These are phyloP conservation scores for Neospora caninum DNA, from an alignment of 169 alveolate species.

Conservation along the genomic window DNA sequence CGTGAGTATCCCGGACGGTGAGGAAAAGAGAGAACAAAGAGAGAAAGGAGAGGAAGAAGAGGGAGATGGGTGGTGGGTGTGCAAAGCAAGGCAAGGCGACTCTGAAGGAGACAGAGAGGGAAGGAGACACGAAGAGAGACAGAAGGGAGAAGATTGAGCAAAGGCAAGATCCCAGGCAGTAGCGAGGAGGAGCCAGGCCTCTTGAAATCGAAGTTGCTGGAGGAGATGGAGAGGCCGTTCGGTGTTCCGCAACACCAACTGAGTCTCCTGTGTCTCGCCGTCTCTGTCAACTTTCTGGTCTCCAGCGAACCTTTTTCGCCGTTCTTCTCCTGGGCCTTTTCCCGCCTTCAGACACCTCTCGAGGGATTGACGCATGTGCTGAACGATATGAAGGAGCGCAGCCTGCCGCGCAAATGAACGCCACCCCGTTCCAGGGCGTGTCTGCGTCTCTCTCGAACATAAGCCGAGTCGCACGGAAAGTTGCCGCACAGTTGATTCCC, in stretches of 20 bases:
- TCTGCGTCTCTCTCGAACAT: too few species aligned
- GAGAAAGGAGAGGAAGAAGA: neutral
- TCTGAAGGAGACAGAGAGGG: neutral
- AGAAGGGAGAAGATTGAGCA: neutral
- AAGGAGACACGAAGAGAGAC: neutral
- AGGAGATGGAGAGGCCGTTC: neutral
- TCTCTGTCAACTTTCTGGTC: neutral
- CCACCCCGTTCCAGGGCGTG: too few species aligned
- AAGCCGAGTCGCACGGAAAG: neutral
- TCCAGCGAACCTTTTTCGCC: too few species aligned
- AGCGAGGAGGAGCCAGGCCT: neutral
- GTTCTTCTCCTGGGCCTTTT: neutral
- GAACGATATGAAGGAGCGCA: neutral
- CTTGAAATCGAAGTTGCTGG: neutral
- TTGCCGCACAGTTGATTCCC: neutral
- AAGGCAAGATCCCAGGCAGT: neutral
- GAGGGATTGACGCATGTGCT: neutral
- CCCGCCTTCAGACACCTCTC: neutral
- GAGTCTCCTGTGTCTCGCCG: neutral
- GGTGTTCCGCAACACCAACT: neutral
- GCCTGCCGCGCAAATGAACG: too few species aligned
- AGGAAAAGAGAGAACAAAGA: neutral
- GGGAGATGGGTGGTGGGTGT: too few species aligned
- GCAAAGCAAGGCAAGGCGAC: too few species aligned
- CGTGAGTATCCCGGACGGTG: neutral